These are phyloP conservation scores for Ophiostoma australiae DNA, from an alignment of 2,329 filamentous ascomycete species.

Conservation along the genomic window DNA sequence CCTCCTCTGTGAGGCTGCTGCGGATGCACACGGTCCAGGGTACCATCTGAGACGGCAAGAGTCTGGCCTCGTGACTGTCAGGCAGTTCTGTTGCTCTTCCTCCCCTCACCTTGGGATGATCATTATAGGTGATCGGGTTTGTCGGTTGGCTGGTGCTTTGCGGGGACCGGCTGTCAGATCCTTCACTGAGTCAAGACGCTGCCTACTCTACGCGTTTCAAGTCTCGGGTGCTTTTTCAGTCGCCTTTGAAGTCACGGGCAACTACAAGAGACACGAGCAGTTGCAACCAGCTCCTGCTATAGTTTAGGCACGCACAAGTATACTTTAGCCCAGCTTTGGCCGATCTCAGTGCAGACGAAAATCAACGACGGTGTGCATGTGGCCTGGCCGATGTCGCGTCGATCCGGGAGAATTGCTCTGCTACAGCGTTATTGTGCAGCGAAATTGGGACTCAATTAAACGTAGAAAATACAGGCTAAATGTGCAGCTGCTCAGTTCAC, in stretches of 20 bases:
- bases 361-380: background rate
- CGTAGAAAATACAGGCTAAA: background rate
- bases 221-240: background rate
- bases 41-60: background rate
- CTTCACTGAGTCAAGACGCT: background rate
- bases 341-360: background rate
- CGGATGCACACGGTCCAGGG: background rate
- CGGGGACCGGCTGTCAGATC: background rate
- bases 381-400: background rate
- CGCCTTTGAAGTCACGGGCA: too few relatives aligned
- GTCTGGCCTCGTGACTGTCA: background rate
- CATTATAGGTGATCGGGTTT: background rate
- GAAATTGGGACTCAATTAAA: background rate
- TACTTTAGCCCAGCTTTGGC: background rate
- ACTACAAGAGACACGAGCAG: background rate
- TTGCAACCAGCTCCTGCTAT: background rate
- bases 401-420: background rate
- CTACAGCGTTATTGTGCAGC: background rate
- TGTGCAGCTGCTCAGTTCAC: background rate
- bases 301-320: too few relatives aligned
- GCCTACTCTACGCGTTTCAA: background rate
- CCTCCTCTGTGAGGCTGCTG: background rate
- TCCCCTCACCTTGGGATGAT: background rate
- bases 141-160: background rate
- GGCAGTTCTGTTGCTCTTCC: background rate